Evolutionary conservation across 2,329 filamentous ascomycete genomes (phyloP), one percentile per base, ranked within the genome.

Genomic region (Exophiala spinifera): DNA sequence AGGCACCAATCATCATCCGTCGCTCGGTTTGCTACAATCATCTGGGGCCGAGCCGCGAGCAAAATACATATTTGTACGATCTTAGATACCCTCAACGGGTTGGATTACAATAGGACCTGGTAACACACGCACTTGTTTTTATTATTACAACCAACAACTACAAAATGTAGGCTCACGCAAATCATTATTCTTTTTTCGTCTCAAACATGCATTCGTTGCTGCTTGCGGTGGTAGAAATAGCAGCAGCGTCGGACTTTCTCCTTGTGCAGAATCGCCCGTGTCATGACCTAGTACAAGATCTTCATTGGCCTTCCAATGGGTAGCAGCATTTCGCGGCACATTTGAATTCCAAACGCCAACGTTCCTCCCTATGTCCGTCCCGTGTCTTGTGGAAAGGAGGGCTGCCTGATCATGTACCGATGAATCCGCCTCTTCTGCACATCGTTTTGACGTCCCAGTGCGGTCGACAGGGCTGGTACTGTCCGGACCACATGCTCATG

Each of bases 131-230:
- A 25, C 4, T 31, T 31, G 28, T 31, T 31, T 31, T 31, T 31
- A 31, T 31, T 31, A 31, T 31, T 31, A 31, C 28, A 31, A 10
- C 23, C 46, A 19, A 17, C 15, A 33, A 25, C 23, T n/a, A 49
- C 21, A 25, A 49, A 49, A 39, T 49, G 33, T 21, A 49, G 34
- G n/a, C 39, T 28, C n/a, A 8, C 33, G 37, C 20, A 39, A 49
- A 14, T 20, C 40, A 20, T 31, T 49, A 25, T 34, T 37, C 17
- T 49, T 49, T 37, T 19, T 50, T 50, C 47, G 43, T 50, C 36
- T 37, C 47, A 10, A n/a, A 15, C 23, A 28, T 40, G 20, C 47
- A 50, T 43, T 33, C 47, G 43, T 31, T 42, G 17, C 31, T 25
- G 47, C n/a, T 50, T 23, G 17, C 33, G 36, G 17, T 43, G 37